These are phyloP conservation scores for Dipodascopsis uninucleata DNA, from an alignment of 805 yeast genomes.

Conservation along the genomic window DNA sequence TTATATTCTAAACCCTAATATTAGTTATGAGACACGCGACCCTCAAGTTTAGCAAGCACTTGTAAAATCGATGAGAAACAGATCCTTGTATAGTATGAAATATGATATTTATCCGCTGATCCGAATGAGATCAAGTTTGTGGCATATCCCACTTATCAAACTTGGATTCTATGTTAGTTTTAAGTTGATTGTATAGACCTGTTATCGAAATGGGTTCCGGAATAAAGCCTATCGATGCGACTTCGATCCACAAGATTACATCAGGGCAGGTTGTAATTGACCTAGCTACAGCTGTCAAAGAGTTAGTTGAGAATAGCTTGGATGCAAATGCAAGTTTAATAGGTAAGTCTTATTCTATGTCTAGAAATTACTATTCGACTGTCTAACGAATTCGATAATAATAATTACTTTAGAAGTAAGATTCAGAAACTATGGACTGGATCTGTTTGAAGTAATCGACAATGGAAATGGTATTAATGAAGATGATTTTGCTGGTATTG, in stretches of 20 bases:
- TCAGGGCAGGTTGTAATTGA: constrained; percentile 92
- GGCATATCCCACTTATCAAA: too few relatives aligned
- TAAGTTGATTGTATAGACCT: too few relatives aligned
- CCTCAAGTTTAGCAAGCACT: too few relatives aligned
- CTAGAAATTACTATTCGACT: not conserved
- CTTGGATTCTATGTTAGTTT: too few relatives aligned
- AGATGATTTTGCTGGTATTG: constrained; percentile 47
- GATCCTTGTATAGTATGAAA: too few relatives aligned
- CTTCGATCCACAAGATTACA: constrained; percentile 71
- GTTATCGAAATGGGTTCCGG: too few relatives aligned
- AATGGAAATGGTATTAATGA: constrained; percentile 67
- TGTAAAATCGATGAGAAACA: too few relatives aligned
- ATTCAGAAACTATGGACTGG: constrained; percentile 70
- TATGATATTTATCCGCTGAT: not conserved
- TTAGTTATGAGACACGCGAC: too few relatives aligned
- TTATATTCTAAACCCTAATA: too few relatives aligned
- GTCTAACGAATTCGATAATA: not conserved
- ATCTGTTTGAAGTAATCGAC: constrained; percentile 65
- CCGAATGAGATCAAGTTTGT: constrained; percentile 1
- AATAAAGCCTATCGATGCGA: constrained; percentile 41
- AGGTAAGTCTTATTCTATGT: constrained; percentile 12
- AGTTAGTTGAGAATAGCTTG: constrained; percentile 77
- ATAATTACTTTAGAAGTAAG: constrained; percentile 46
- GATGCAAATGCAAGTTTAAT: constrained; percentile 72
- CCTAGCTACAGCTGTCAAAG: constrained; percentile 73